Evolutionary conservation across 164 flowering plant genomes (phyloP).

Genomic region (Chloranthus sessilifolius): DNA sequence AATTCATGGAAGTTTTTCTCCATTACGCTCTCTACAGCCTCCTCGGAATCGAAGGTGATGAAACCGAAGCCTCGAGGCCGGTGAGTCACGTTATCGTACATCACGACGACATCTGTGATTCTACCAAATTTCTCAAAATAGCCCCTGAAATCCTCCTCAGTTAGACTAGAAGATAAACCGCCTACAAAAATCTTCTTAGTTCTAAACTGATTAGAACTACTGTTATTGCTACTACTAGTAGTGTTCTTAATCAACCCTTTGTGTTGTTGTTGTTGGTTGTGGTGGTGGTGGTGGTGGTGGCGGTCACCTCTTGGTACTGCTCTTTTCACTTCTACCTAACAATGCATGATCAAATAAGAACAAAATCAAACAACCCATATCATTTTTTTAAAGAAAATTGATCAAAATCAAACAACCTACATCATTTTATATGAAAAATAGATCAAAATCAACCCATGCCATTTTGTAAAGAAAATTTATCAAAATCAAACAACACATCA

Average conservation of each 20-base stretch:
- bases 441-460: no score
- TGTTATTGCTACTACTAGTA: conserved; percentile 16
- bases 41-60: conserved; percentile 61
- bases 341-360: conserved; percentile 7
- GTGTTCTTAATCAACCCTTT: conserved; percentile 20
- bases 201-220: conserved; percentile 26
- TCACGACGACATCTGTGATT: conserved; percentile 60
- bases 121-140: conserved; percentile 60
- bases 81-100: conserved; percentile 49
- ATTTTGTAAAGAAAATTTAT: no score
- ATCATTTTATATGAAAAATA: no score
- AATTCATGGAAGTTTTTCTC: conserved; percentile 45
- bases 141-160: conserved; percentile 46
- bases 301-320: conserved; percentile 62
- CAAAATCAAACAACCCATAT: neutral
- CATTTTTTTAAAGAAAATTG: no score
- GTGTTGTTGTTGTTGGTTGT: conserved; percentile 20
- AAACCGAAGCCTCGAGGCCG: conserved; percentile 79
- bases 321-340: conserved; percentile 69
- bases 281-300: no score
- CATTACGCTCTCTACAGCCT: conserved; percentile 55
- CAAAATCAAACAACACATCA: no score
- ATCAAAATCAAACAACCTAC: no score
- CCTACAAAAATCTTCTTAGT: conserved; percentile 77
- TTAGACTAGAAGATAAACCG: conserved; percentile 53